Evolutionary conservation across 2,329 filamentous ascomycete genomes (phyloP).

Genomic region (Blastomyces percursus): DNA sequence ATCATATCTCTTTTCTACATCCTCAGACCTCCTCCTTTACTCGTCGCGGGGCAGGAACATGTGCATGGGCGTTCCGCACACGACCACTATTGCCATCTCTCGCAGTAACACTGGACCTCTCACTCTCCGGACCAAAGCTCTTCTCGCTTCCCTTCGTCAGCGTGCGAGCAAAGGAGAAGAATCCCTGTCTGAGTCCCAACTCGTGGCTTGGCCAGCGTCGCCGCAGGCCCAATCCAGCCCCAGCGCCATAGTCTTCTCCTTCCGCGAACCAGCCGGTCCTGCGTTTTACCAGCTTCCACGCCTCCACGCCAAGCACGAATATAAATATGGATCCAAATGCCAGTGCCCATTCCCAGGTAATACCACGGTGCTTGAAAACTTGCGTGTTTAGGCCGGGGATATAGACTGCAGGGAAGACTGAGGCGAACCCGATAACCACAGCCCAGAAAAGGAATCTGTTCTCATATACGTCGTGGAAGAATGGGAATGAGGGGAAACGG

Average conservation of each 20-base stretch:
- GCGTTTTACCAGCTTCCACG: conserved; percentile 51
- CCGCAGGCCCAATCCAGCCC: conserved; percentile 15
- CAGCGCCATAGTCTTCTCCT: conserved; percentile 21
- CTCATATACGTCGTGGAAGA: conserved; percentile 26
- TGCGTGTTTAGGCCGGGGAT: conserved; percentile 49
- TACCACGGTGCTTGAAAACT: conserved; percentile 51
- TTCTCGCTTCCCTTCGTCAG: conserved; percentile 21
- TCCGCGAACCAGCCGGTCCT: conserved; percentile 21
- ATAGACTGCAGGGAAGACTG: conserved; percentile 45
- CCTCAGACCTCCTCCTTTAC: conserved; percentile 6
- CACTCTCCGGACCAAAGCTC: conserved; percentile 13
- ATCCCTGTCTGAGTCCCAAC: conserved; percentile 23
- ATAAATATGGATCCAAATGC: conserved; percentile 44
- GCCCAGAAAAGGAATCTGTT: conserved; percentile 46
- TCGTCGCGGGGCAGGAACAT: neutral
- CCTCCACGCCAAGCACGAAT: conserved; percentile 49
- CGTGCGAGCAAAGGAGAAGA: conserved; percentile 23
- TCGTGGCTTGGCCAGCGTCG: conserved; percentile 17
- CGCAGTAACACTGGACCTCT: neutral
- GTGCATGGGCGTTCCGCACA: neutral
- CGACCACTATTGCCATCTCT: neutral
- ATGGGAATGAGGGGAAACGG: conserved; percentile 24
- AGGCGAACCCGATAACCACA: conserved; percentile 37
- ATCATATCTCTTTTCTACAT: neutral
- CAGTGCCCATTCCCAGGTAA: conserved; percentile 54